Evolutionary conservation across 2,329 filamentous ascomycete genomes (phyloP), one percentile per base, ranked within the genome.

Genomic region (Penicillium polonicum): DNA sequence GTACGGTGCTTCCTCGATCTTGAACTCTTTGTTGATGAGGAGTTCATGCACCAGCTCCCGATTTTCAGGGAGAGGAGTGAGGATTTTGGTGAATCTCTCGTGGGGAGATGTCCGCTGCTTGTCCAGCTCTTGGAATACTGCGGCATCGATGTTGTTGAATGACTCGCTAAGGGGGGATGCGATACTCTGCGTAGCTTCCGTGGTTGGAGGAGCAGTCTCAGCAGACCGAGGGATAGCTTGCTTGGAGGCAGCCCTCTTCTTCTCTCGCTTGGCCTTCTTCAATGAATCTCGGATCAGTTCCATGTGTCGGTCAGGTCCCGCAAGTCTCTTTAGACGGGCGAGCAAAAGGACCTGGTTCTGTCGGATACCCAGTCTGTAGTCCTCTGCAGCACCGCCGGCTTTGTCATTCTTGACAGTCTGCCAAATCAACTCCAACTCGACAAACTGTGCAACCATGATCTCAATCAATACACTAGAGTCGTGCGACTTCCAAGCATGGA

Each of bases 381-480:
- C 85, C 42, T 81, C 82, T 3, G 85, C 83, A 38, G 85, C 85
- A 52, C 84, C 82, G 44, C 85, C 85, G 9, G 80, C 79, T 25
- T 76, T 82, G 54, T 87, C 84, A 61, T 86, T 80, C 66, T 88
- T 87, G 58, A 88, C 85, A 2, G 83, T 85, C 70, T 88, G 85
- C 83, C 85, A 86, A 17, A 88, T 88, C 19, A 85, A 79, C 65
- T 88, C 85, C 19, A 88, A 75, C 67, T 86, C 85, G 41, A 87
- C 83, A 65, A 88, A 88, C 27, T 85, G 85, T 10, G 83, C 84
- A 19, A 88, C 77, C 85, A 88, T 88, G 39, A 85, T 85, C 62
- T 87, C 84, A 58, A 88, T 80, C 45, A 88, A 71, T 2, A 85
- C 81, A 17, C 80, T 83, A 0, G 84, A 84, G 65, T 88, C 85